A percentile compares a stretch with the other conserved stretches of the same genome.
These are phyloP conservation scores for Oehlia diaphana DNA, from an alignment of 192 early-diverging fungal genomes.

Conservation along the genomic window DNA sequence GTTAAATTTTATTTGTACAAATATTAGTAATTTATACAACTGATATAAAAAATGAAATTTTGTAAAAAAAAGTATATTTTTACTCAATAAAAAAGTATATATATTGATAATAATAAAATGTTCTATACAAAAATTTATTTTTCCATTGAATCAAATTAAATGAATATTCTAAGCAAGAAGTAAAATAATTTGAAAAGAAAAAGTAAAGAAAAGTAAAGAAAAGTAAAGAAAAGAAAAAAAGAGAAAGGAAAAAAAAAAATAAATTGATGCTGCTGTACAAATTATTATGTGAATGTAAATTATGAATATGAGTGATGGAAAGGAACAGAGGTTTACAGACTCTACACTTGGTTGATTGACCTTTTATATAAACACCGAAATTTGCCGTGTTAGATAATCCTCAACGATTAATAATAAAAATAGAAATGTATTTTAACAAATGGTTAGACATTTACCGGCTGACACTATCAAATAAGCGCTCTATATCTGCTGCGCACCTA, in stretches of 20 bases:
- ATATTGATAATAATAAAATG: neutral
- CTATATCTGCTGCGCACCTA: conserved; percentile 77
- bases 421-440: neutral
- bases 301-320: conserved; percentile 13
- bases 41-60: no score
- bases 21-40: no score
- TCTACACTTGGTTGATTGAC: conserved; percentile 43
- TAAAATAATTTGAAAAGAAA: conserved; percentile 9
- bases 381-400: neutral
- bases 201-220: conserved; percentile 13
- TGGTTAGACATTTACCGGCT: conserved; percentile 38
- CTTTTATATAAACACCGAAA: conserved; percentile 26
- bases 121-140: neutral
- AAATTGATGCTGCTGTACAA: neutral
- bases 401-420: neutral
- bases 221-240: neutral
- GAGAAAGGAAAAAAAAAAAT: neutral
- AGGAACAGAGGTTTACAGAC: conserved; percentile 16
- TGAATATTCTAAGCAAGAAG: neutral
- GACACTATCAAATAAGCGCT: conserved; percentile 76
- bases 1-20: no score
- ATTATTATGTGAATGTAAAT: conserved; percentile 14
- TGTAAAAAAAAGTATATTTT: neutral
- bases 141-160: neutral
- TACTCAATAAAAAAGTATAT: neutral